Evolutionary conservation across 2,329 filamentous ascomycete genomes (phyloP), one percentile per base, ranked within the genome.

Genomic region (Botrytis squamosa): DNA sequence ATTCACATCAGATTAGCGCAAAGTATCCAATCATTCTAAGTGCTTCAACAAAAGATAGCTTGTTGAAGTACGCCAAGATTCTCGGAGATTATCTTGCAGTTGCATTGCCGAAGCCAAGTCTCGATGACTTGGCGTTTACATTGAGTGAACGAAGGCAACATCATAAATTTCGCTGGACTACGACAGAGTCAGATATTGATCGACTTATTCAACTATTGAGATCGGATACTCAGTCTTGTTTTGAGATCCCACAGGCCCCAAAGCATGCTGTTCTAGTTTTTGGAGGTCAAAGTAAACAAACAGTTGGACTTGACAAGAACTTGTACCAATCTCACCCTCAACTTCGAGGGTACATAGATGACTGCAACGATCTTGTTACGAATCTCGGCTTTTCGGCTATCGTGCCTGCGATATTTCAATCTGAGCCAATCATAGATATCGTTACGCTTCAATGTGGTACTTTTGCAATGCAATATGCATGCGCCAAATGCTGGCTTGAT

Each of bases 231-330:
- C n/a, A 33, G 10, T 36, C 42, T 2, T 40, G 20, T 40, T 65
- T 25, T 22, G 63, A 65, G 16, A 65, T 22, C n/a, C 42, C 63
- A 25, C 14, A 69, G n/a, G n/a, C 1, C 22, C 64, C 33, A 25
- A 77, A 77, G 22, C 80, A 82, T 0, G 80, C 83, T 1, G 74
- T 85, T 0, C 72, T 85, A 0, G 81, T 80, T 71, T 84, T 84
- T 55, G 73, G 72, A 18, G 76, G 76, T 25, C 76, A 77, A 42
- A 69, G 49, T 14, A 63, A 38, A 7, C 55, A 59, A 6, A 49
- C 22, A 59, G 66, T 78, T 44, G 73, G 73, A 12, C 71, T 78
- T 29, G 52, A 67, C 29, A 42, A 65, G 7, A n/a, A 64, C 20
- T 25, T 74, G 2, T 74, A 69, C 33, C 46, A 75, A 29, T 57